A percentile compares a stretch with the other conserved stretches of the same genome.
These are phyloP conservation scores for Raffaelea ambrosiae DNA, from an alignment of 2,329 filamentous ascomycete species.

Conservation along the genomic window DNA sequence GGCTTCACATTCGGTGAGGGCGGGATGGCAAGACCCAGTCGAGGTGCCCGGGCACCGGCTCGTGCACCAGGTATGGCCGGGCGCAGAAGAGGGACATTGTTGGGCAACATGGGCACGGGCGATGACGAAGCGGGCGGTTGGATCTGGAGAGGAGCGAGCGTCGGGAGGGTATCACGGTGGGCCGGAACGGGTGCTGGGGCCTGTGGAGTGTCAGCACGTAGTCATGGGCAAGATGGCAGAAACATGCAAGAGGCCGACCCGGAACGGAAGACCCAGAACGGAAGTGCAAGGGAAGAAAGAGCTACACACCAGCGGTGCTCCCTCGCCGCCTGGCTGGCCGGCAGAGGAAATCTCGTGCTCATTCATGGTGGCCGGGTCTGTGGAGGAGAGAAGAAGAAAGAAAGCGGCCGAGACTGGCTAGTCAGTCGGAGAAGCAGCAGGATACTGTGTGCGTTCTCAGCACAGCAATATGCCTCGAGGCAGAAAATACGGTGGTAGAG, in stretches of 20 bases:
- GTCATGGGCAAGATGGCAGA: background rate
- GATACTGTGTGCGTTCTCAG: too few relatives aligned
- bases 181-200: background rate
- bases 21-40: constrained; percentile 83
- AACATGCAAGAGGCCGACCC: too few relatives aligned
- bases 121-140: constrained; percentile 20
- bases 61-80: constrained; percentile 69
- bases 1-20: constrained; percentile 77
- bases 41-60: constrained; percentile 56
- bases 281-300: too few relatives aligned
- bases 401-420: too few relatives aligned
- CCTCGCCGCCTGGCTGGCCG: background rate
- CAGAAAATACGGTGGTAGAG: too few relatives aligned
- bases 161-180: background rate
- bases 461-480: too few relatives aligned
- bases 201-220: background rate
- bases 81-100: constrained; percentile 71
- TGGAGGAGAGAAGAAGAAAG: background rate
- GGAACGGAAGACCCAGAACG: background rate
- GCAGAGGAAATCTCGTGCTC: background rate
- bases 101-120: constrained; percentile 54
- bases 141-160: background rate
- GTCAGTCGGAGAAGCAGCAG: too few relatives aligned
- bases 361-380: background rate
- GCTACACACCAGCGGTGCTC: background rate